phyloP scores from a whole-genome alignment of 257 asterid genomes.

The Linaria vulgaris region DNA sequence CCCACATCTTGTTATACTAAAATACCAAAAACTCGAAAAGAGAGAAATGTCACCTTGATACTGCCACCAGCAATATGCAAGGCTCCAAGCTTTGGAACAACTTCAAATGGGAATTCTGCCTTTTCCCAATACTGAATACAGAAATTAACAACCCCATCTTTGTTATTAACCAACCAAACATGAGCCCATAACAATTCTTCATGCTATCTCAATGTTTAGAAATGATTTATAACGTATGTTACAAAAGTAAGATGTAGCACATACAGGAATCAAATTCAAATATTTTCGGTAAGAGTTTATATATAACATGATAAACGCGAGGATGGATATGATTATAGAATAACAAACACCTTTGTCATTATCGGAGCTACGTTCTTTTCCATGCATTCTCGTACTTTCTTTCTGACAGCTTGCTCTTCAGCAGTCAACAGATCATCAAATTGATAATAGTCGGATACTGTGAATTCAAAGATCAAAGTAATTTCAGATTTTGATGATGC shows the following conservation, averaged over 20 bases:
- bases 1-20: no score
- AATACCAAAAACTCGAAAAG: constrained; percentile 4
- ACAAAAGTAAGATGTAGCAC: background rate
- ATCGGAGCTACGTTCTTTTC: constrained; percentile 95
- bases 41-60: constrained; percentile 55
- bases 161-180: constrained; percentile 22
- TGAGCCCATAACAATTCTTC: background rate
- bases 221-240: no score
- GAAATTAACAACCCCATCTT: constrained; percentile 17
- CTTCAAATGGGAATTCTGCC: constrained; percentile 95
- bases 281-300: background rate
- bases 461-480: constrained; percentile 21
- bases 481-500: no score
- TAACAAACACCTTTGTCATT: constrained; percentile 65
- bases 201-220: constrained; percentile 3
- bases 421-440: constrained; percentile 78
- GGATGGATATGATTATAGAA: background rate
- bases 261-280: background rate
- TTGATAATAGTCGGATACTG: constrained; percentile 93
- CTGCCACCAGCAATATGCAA: constrained; percentile 77
- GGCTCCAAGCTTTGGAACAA: constrained; percentile 82
- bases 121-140: constrained; percentile 90
- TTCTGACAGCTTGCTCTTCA: constrained; percentile 63
- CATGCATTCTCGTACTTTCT: constrained; percentile 80
- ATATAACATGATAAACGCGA: background rate